Evolutionary conservation across 345 rosid genomes (phyloP).

Genomic region (Eucalyptus microcorys): DNA sequence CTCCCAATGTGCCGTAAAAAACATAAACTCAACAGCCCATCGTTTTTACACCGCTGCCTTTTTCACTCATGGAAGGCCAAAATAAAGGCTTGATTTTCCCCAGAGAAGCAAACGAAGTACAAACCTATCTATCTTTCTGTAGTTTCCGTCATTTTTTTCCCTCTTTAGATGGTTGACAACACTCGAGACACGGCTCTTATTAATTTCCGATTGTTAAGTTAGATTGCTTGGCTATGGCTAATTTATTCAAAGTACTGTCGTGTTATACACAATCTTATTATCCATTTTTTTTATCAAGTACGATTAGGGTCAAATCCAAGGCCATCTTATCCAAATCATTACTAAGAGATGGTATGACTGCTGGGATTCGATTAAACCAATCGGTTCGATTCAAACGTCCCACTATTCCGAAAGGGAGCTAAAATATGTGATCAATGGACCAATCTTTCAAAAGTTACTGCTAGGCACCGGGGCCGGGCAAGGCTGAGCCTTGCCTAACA

Average conservation of each 20-base stretch:
- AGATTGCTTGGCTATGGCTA: neutral
- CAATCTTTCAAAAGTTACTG: neutral
- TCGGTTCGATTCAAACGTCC: neutral
- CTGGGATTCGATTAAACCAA: neutral
- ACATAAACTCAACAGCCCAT: no score
- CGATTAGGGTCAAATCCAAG: neutral
- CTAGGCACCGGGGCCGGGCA: neutral
- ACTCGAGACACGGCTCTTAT: neutral
- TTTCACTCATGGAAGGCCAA: neutral
- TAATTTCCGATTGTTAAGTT: neutral
- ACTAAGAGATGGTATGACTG: neutral
- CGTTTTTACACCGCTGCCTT: neutral
- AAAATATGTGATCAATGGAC: neutral
- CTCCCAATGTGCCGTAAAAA: neutral
- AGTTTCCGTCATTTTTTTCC: neutral
- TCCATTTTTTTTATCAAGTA: no score
- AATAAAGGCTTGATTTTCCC: neutral
- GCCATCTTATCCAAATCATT: neutral
- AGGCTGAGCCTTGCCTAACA: neutral
- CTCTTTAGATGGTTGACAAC: neutral
- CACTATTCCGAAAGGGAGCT: neutral
- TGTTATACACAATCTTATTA: neutral
- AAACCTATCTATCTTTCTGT: neutral
- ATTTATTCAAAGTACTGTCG: neutral
- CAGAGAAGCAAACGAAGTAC: neutral